phyloP scores from a whole-genome alignment of 2,329 filamentous ascomycete genomes.

The Clarireedia sp. region DNA sequence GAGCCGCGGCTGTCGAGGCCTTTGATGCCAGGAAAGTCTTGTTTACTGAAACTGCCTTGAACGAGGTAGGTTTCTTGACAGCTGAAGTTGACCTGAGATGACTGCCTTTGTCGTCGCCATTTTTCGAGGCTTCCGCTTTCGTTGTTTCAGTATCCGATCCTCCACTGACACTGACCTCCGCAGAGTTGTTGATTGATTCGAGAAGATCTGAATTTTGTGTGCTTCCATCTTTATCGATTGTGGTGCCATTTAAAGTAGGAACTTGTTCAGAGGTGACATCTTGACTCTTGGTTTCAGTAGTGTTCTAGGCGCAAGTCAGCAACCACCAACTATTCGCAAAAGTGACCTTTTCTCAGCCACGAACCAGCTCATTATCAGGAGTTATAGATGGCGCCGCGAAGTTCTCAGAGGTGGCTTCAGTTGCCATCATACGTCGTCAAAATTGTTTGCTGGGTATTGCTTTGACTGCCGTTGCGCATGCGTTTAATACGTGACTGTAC shows the following conservation, averaged over 20 bases:
- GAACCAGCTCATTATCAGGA: conserved; percentile 28
- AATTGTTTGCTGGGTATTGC: neutral
- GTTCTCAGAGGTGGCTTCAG: conserved; percentile 48
- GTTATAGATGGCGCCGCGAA: conserved; percentile 29
- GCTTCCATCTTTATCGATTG: conserved; percentile 40
- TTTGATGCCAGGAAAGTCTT: conserved; percentile 78
- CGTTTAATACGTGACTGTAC: conserved; percentile 9
- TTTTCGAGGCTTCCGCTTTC: conserved; percentile 45
- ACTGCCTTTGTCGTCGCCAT: conserved; percentile 48
- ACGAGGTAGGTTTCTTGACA: conserved; percentile 62
- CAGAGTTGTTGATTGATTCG: conserved; percentile 53
- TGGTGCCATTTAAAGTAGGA: conserved; percentile 39
- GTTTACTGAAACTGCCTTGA: conserved; percentile 81
- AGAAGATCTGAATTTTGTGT: conserved; percentile 47
- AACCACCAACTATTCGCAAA: neutral
- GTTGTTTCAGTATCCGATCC: conserved; percentile 71
- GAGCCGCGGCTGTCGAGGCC: conserved; percentile 36
- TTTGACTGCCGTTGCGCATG: conserved; percentile 24
- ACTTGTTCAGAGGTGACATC: conserved; percentile 35
- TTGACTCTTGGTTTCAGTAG: conserved; percentile 42
- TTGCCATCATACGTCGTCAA: conserved; percentile 56
- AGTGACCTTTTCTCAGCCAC: conserved; percentile 5
- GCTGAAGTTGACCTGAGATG: conserved; percentile 51
- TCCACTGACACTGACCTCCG: conserved; percentile 62
- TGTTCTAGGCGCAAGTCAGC: conserved; percentile 27